These are phyloP conservation scores for Termitomyces sp. DNA, from an alignment of 768 basidiomycete genomes.

Conservation along the genomic window DNA sequence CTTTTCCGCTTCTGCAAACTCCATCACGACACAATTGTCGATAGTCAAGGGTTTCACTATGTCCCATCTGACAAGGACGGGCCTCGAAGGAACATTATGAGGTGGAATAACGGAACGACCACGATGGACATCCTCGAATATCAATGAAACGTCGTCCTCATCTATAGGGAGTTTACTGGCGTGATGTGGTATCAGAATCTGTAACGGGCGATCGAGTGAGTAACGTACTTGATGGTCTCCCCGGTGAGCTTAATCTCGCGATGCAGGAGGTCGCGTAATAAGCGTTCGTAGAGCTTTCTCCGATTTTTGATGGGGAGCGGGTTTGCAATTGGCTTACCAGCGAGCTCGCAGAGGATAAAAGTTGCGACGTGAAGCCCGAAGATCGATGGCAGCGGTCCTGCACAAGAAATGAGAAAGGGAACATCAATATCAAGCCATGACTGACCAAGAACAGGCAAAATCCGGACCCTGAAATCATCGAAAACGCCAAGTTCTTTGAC, in stretches of 20 bases:
- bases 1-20: slow-evolving; percentile 65
- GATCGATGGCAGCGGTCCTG: slow-evolving; percentile 82
- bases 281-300: slow-evolving; percentile 76
- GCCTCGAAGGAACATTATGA: slow-evolving; percentile 64
- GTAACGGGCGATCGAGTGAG: not conserved
- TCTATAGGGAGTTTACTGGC: slow-evolving; percentile 71
- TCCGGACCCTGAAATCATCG: slow-evolving; percentile 91
- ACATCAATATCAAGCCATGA: not conserved
- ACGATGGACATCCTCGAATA: slow-evolving; percentile 86
- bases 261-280: slow-evolving; percentile 71
- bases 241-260: slow-evolving; percentile 71
- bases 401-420: not conserved
- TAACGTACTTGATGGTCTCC: slow-evolving; percentile 52
- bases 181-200: not conserved
- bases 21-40: slow-evolving; percentile 89
- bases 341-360: slow-evolving; percentile 83
- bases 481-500: slow-evolving; percentile 88
- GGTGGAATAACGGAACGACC: slow-evolving; percentile 80
- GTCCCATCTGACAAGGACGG: slow-evolving; percentile 83
- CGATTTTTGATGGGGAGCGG: slow-evolving; percentile 85
- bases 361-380: slow-evolving; percentile 91
- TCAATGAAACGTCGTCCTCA: slow-evolving; percentile 76
- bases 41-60: slow-evolving; percentile 52
- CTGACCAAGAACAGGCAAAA: slow-evolving; percentile 85
- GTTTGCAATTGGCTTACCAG: slow-evolving; percentile 78